These are phyloP conservation scores for Monosporozyma aerobia DNA, from an alignment of 805 yeast species.

Conservation along the genomic window DNA sequence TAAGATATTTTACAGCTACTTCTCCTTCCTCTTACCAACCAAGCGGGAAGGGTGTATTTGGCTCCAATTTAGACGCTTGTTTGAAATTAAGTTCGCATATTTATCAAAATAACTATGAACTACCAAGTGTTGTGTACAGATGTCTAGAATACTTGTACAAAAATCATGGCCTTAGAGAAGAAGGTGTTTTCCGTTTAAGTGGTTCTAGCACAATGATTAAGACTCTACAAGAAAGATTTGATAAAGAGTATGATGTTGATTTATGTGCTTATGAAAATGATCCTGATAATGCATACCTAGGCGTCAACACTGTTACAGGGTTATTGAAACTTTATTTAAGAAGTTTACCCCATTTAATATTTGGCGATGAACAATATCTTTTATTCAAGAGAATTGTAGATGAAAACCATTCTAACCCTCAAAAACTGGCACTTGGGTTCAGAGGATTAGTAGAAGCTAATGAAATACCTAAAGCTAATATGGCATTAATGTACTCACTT, in stretches of 20 bases:
- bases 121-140: constrained; percentile 69
- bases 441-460: constrained; percentile 26
- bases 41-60: constrained; percentile 40
- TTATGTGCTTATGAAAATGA: constrained; percentile 35
- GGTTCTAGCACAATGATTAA: constrained; percentile 78
- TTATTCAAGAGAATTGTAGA: constrained; percentile 33
- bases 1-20: not conserved
- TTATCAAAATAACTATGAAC: constrained; percentile 29
- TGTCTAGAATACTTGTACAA: constrained; percentile 60
- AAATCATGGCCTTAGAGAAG: constrained; percentile 69
- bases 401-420: constrained; percentile 24
- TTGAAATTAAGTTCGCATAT: constrained; percentile 41
- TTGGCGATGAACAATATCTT: constrained; percentile 43
- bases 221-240: constrained; percentile 59
- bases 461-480: constrained; percentile 43
- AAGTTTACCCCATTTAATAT: constrained; percentile 60
- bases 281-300: constrained; percentile 31
- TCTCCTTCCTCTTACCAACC: not conserved
- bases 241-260: constrained; percentile 59
- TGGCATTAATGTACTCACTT: constrained; percentile 53
- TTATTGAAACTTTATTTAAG: constrained; percentile 74
- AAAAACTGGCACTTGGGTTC: constrained; percentile 24
- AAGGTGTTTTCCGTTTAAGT: constrained; percentile 83
- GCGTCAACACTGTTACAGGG: constrained; percentile 83
- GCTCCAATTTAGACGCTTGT: constrained; percentile 49